These are phyloP conservation scores for Amborella trichopoda DNA, from an alignment of 164 flowering plant genomes.

Conservation along the genomic window DNA sequence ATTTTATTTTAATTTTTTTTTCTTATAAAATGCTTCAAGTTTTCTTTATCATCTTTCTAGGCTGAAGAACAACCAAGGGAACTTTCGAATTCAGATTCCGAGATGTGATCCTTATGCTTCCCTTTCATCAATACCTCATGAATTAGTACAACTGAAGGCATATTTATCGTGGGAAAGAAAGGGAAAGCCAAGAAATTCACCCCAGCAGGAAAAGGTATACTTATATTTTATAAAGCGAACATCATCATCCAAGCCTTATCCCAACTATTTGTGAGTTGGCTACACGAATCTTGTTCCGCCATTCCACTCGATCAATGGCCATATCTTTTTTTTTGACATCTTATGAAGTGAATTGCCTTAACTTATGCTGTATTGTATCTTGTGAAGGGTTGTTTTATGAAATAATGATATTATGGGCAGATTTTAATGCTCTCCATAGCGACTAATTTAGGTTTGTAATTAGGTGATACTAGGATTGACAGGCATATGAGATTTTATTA, in stretches of 20 bases:
- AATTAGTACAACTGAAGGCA: slow-evolving; percentile 25
- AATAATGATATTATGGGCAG: too few species aligned
- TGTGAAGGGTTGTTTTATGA: too few species aligned
- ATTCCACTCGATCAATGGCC: too few species aligned
- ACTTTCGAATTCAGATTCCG: slow-evolving; percentile 29
- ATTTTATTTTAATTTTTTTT: not conserved
- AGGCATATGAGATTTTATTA: too few species aligned
- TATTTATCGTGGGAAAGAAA: slow-evolving; percentile 27
- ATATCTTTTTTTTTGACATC: not conserved
- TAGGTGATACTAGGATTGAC: too few species aligned
- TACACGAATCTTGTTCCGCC: too few species aligned
- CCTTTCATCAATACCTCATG: slow-evolving; percentile 19
- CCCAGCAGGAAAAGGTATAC: slow-evolving; percentile 24
- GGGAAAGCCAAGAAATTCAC: slow-evolving; percentile 27
- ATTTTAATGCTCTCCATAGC: too few species aligned
- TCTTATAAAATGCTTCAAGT: not conserved
- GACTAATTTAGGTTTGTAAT: too few species aligned
- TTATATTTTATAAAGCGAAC: not conserved
- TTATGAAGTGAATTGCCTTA: not conserved
- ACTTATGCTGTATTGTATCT: too few species aligned
- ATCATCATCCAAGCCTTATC: too few species aligned
- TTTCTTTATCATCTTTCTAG: slow-evolving; percentile 15
- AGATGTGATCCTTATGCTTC: slow-evolving; percentile 8
- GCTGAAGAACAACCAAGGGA: slow-evolving; percentile 22
- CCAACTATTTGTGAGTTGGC: not conserved